These are phyloP conservation scores for Pleurotus giganteus DNA, from an alignment of 768 basidiomycete genomes.

Conservation along the genomic window DNA sequence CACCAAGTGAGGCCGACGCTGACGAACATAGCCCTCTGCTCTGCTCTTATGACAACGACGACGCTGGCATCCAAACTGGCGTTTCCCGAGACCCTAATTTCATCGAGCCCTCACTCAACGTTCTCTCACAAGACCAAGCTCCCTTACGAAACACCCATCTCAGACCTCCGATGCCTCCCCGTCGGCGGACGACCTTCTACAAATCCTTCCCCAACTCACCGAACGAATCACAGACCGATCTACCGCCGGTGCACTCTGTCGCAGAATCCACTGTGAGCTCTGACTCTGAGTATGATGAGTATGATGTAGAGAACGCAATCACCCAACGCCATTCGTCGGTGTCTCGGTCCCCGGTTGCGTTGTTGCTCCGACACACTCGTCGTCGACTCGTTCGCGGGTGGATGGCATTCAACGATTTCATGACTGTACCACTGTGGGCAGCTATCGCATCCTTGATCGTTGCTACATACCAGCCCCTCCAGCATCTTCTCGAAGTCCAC, in stretches of 20 bases:
- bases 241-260: constrained; percentile 28
- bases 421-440: constrained; percentile 89
- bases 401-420: constrained; percentile 59
- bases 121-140: constrained; percentile 3
- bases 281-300: constrained; percentile 24
- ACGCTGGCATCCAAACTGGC: constrained; percentile 17
- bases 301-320: constrained; percentile 14
- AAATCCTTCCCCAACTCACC: constrained; percentile 68
- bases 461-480: constrained; percentile 73
- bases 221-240: constrained; percentile 32
- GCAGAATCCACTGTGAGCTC: constrained; percentile 9
- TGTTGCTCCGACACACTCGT: constrained; percentile 20
- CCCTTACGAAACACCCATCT: constrained; percentile 5
- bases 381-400: constrained; percentile 27
- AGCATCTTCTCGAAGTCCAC: constrained; percentile 63
- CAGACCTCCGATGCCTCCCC: constrained; percentile 16
- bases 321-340: not conserved
- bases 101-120: constrained; percentile 1
- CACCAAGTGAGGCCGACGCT: constrained; percentile 18
- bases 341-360: not conserved
- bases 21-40: constrained; percentile 39
- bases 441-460: constrained; percentile 73
- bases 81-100: constrained; percentile 10
- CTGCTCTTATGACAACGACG: constrained; percentile 19
- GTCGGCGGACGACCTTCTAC: constrained; percentile 45